Conservation (phyloP, 2,329 filamentous ascomycete species). For the Apiospora hydei region DNA sequence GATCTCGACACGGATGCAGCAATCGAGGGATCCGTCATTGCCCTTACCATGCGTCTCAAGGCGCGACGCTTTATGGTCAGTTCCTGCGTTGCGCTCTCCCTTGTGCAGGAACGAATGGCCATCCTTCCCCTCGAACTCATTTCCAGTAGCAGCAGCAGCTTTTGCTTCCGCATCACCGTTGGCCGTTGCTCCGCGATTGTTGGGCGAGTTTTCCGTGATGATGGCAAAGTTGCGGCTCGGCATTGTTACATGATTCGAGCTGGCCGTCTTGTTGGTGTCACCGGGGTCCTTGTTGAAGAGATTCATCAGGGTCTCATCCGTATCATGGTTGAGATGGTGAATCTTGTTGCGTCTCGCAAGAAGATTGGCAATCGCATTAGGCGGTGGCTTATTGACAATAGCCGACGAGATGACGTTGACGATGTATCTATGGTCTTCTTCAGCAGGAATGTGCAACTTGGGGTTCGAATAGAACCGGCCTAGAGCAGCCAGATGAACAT, state of each 20-base stretch:
- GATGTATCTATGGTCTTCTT: conserved; percentile 92
- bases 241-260: conserved; percentile 86
- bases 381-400: conserved; percentile 94
- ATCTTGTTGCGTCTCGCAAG: conserved; percentile 89
- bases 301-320: conserved; percentile 92
- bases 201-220: conserved; percentile 84
- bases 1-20: conserved; percentile 87
- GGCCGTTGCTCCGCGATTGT: conserved; percentile 46
- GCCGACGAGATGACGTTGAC: conserved; percentile 92
- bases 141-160: conserved; percentile 24
- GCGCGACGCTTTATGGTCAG: conserved; percentile 76
- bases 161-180: conserved; percentile 29
- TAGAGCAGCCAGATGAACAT: conserved; percentile 90
- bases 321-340: conserved; percentile 72
- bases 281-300: conserved; percentile 93
- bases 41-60: conserved; percentile 58
- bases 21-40: conserved; percentile 73
- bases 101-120: conserved; percentile 75
- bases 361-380: conserved; percentile 86
- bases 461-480: conserved; percentile 96
- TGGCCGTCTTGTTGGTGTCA: conserved; percentile 73
- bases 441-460: conserved; percentile 75
- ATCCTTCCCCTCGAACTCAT: conserved; percentile 59
- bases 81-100: conserved; percentile 82
- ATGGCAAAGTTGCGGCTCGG: conserved; percentile 93